Evolutionary conservation across 1,284 basidiomycete species (phyloP), one percentile per base, ranked within the genome.

Genomic region (Ganoderma multipileum): DNA sequence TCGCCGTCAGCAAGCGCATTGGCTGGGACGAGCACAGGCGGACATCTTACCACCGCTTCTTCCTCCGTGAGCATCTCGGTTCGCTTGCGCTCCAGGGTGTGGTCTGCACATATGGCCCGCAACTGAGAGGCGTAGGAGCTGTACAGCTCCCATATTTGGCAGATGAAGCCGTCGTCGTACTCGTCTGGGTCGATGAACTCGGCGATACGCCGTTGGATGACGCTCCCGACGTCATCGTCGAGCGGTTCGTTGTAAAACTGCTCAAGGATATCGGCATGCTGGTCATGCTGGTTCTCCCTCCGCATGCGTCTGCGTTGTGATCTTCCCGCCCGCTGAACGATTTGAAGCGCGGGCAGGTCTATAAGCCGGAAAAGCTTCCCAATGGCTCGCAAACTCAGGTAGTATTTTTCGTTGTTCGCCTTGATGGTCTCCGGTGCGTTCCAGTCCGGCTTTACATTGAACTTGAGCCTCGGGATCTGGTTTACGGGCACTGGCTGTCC

Each of bases 391-490:
- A 70, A n/a, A 73, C 88, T 90, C 64, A 75, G 61, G 75, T 91
- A 91, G 73, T 81, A 89, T 23, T 82, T 76, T 0, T 52, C 70
- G 7, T 79, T 77, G 39, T 81, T 76, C 8, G 68, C 73, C 30
- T 80, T 80, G 18, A 84, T 76, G 0, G 86, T 88, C 78, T 91
- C 89, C 18, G 89, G 89, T 1, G 88, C 89, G 75, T 85, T 83
- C 89, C 89, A 91, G 74, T 91, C 90, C 11, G 89, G 90, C 58
- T 82, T 85, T 9, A 59, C 55, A 1, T 69, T 73, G 63, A 74
- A 73, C 54, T 81, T 79, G 14, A 81, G 79, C 75, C 73, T 85
- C 0, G 91, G 91, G 14, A 92, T 85, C 7, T 76, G 71, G 2
- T 76, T 58, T 36, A 85, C 71, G 11, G 78, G 76, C 12, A 92